Evolutionary conservation across 1,284 basidiomycete genomes (phyloP), one percentile per base, ranked within the genome.

Genomic region (Malassezia equina): DNA sequence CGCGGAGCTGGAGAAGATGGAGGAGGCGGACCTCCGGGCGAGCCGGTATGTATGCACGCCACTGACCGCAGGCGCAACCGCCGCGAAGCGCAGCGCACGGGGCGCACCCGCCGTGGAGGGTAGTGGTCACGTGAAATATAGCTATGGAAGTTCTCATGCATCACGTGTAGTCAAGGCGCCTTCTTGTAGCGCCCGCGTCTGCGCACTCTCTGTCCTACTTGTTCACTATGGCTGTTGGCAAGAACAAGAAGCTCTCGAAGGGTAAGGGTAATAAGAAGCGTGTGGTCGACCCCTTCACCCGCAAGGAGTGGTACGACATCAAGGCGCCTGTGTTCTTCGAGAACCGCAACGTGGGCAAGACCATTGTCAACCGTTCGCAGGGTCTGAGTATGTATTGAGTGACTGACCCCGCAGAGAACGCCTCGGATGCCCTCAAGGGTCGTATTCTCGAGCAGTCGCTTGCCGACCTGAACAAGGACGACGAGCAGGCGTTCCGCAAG

Each of bases 281-380:
- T 84, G 89, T 93, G 77, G 90, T 98, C 69, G 94, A 99, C 83
- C 90, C 94, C 69, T 96, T 99, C 87, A 86, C 93, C 71, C 86
- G 93, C 80, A 99, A 99, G 82, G 93, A 98, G 76, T 98, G 94
- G 94, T 99, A 93, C 80, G 90, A 96, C 78, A 86, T 99, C 80
- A 96, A 95, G 80, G 93, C 91, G 8, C 94, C 94, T 56, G 91
- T 89, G 67, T 90, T 90, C 79, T 99, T 99, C 78, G 93, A 96
- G 79, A 84, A 86, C 73, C 84, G 86, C 77, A 94, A 94, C 77
- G 86, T 91, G 74, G 94, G 94, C 78, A 96, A 96, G 84, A 99
- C 94, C 59, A 84, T 98, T 68, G 90, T 87, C 77, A 99, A 99
- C 84, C 83, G 93, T 77, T 94, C 93, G 48, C 86, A 90, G 80